Evolutionary conservation across 1,284 basidiomycete species (phyloP).

Genomic region (Ceratorhiza oryzae-sativae): DNA sequence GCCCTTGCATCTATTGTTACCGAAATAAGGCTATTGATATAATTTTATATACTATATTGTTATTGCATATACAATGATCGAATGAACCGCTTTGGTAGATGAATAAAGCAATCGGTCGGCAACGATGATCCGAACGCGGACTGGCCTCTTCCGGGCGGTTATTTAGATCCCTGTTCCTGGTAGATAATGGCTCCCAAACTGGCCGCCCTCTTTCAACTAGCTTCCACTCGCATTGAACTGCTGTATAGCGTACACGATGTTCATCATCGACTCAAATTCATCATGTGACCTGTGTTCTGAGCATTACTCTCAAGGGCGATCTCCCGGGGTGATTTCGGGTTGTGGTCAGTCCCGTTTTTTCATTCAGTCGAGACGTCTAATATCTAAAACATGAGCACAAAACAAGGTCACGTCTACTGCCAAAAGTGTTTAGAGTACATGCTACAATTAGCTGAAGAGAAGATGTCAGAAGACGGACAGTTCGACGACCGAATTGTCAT

Average conservation of each 20-base stretch:
- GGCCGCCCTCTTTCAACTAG: background rate
- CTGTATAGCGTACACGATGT: background rate
- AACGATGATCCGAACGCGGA: background rate
- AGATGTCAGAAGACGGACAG: background rate
- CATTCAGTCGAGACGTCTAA: background rate
- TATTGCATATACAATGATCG: too few relatives aligned
- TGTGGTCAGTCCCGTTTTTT: background rate
- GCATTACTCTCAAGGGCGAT: background rate
- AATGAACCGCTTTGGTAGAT: too few relatives aligned
- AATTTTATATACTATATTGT: too few relatives aligned
- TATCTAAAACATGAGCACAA: background rate
- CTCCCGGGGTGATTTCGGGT: background rate
- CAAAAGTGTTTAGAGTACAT: background rate
- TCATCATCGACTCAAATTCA: background rate
- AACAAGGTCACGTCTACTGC: conserved; percentile 11
- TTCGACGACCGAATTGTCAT: background rate
- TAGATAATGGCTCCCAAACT: too few relatives aligned
- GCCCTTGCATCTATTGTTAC: too few relatives aligned
- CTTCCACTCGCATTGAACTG: background rate
- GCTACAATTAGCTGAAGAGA: background rate
- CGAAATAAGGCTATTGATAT: too few relatives aligned
- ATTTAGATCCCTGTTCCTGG: background rate
- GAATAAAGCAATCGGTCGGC: too few relatives aligned
- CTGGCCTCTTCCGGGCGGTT: background rate
- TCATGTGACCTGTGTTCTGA: conserved; percentile 11